phyloP scores from a whole-genome alignment of 129 eudicot species.

The Centrapalus pauciflorus region DNA sequence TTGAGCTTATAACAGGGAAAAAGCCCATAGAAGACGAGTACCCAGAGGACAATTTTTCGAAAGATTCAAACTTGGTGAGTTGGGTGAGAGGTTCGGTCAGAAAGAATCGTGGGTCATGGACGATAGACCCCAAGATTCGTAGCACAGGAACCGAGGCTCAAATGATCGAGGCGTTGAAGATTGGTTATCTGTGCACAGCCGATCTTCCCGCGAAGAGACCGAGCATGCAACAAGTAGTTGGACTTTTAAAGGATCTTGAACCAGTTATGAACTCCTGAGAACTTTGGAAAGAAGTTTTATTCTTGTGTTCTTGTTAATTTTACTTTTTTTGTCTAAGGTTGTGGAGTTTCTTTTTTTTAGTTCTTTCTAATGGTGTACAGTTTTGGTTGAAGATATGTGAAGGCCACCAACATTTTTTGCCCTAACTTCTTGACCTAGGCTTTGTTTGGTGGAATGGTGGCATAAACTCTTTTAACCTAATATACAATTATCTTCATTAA shows the following conservation, averaged over 20 bases:
- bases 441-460: background rate
- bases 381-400: slow-evolving; percentile 10
- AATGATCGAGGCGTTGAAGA: slow-evolving; percentile 79
- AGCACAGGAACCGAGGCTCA: slow-evolving; percentile 53
- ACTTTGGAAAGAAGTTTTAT: slow-evolving; percentile 6
- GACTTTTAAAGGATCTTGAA: slow-evolving; percentile 81
- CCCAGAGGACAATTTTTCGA: slow-evolving; percentile 35
- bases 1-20: slow-evolving; percentile 75
- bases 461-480: background rate
- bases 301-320: slow-evolving; percentile 11
- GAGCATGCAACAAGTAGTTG: slow-evolving; percentile 88
- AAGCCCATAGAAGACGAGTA: slow-evolving; percentile 57
- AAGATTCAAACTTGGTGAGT: slow-evolving; percentile 49
- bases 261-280: slow-evolving; percentile 31
- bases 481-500: background rate
- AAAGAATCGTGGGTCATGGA: slow-evolving; percentile 39
- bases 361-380: slow-evolving; percentile 28
- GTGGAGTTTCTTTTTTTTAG: slow-evolving; percentile 15
- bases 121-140: slow-evolving; percentile 63
- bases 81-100: slow-evolving; percentile 69
- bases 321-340: background rate
- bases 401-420: slow-evolving; percentile 8
- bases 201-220: slow-evolving; percentile 72
- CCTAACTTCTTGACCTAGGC: background rate
- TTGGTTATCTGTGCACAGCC: slow-evolving; percentile 86